These are phyloP conservation scores for Pseudocercospora fuligena DNA, from an alignment of 2,329 filamentous ascomycete genomes.

Conservation along the genomic window DNA sequence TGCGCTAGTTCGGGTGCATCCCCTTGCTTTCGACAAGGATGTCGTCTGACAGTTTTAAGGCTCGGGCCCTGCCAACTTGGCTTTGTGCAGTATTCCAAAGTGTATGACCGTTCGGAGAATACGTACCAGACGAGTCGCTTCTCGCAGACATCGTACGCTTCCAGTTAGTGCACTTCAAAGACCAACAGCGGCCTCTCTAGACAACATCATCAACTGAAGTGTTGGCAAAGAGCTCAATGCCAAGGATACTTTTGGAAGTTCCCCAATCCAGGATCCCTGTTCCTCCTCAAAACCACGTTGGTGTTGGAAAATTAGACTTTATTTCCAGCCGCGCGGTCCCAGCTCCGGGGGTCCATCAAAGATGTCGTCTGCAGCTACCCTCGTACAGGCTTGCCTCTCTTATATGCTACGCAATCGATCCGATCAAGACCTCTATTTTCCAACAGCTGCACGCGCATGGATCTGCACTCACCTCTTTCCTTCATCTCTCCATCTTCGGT, in stretches of 20 bases:
- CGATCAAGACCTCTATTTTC: conserved; percentile 7
- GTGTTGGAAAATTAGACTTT: conserved; percentile 4
- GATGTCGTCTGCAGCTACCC: not conserved
- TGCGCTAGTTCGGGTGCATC: not conserved
- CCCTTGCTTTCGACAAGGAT: not conserved
- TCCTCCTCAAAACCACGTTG: not conserved
- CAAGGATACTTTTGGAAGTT: not conserved
- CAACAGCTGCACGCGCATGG: conserved; percentile 1
- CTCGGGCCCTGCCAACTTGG: not conserved
- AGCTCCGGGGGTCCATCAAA: not conserved
- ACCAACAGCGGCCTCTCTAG: not conserved
- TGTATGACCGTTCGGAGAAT: not conserved
- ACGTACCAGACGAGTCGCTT: not conserved
- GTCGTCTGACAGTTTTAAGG: not conserved
- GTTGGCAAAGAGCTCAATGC: not conserved
- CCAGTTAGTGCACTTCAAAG: not conserved
- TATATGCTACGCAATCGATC: conserved; percentile 1
- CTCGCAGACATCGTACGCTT: not conserved
- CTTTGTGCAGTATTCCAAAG: not conserved
- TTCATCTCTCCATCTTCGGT: not conserved
- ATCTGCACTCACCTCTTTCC: not conserved
- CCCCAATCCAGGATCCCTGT: not conserved
- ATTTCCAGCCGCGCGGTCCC: conserved; percentile 2
- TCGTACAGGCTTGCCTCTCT: not conserved
- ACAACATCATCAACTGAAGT: not conserved